Base-by-base conservation (phyloP, 345 rosid genomes). In the Laguncularia racemosa region DNA sequence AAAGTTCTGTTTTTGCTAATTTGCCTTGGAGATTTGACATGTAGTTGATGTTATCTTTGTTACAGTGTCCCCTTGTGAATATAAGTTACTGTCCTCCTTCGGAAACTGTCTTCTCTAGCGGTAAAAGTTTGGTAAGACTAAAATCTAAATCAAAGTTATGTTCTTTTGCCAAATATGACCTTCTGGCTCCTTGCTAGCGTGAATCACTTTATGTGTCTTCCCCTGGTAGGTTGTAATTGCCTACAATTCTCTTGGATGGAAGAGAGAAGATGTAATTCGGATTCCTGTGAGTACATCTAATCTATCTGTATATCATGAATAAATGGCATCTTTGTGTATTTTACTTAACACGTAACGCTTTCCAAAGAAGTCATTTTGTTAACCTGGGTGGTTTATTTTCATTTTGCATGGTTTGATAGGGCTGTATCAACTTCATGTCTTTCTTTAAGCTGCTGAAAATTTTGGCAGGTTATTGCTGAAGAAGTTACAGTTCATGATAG, bases 241-340 rank as follows among this genome's bases (percentile, higher is more conserved):
- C 58, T 93, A 93, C 75, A 93, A 93, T 71, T 67, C 99, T 53
- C 93, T 93, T 53, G 99, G 97, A 75, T 93, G 97, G 99, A 79
- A 84, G 71, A 82, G 99, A 73, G 83, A 76, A 54, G 95, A 93
- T 72, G 73, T 82, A 23, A 71, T 93, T 65, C 88, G 78, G 64
- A 73, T 93, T 72, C 99, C 99, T 15, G 99, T 89, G 71, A 83
- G 98, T 75, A 59, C 33, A 60, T 18, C 26, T 20, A 15, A 43
- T 20, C 14, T 52, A 33, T 33, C 40, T 1, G 9, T 5, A 33
- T 33, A 33, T 4, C 9, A 33, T 5, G 9, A 7, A 33, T 6
- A 9, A 10, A 33, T 33, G 40, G 9, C 40, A 33, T 33, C 9
- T 33, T 23, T 6, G 5, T 23, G 28, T 10, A 33, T 33, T 33